Evolutionary conservation across 495 filamentous ascomycete species (phyloP).

Genomic region (Talaromyces adpressus): DNA sequence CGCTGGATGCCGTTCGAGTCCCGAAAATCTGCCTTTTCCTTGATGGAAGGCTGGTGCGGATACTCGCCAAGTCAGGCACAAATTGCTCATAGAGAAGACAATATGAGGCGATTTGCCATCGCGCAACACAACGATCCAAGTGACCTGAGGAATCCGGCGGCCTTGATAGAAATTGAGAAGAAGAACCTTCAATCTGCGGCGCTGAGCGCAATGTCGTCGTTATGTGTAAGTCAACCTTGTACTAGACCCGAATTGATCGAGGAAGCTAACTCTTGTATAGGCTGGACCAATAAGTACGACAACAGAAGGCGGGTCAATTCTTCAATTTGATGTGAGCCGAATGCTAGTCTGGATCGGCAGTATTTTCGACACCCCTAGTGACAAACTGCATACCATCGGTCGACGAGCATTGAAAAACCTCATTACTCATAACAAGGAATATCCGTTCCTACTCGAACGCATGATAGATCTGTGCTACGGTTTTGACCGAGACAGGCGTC

Average conservation of each 20-base stretch:
- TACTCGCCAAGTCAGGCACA: constrained; percentile 87
- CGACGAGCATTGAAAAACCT: constrained; percentile 84
- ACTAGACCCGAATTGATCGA: background rate
- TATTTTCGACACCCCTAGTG: constrained; percentile 84
- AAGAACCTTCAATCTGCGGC: constrained; percentile 83
- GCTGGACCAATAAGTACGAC: constrained; percentile 82
- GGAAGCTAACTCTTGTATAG: constrained; percentile 24
- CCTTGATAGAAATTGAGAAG: constrained; percentile 95
- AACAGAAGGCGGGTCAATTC: constrained; percentile 71
- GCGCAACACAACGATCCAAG: constrained; percentile 56
- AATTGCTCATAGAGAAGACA: constrained; percentile 76
- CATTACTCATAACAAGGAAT: constrained; percentile 81
- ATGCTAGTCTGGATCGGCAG: constrained; percentile 93
- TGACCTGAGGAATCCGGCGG: constrained; percentile 67
- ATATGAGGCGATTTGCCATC: constrained; percentile 75
- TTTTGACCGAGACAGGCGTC: constrained; percentile 8
- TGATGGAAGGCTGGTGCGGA: constrained; percentile 99
- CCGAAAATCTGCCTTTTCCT: constrained; percentile 81
- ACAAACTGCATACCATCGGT: constrained; percentile 88
- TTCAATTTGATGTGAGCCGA: constrained; percentile 85
- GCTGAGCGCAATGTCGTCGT: constrained; percentile 87
- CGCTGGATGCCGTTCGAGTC: constrained; percentile 96
- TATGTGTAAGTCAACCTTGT: constrained; percentile 55
- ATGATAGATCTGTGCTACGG: constrained; percentile 83
- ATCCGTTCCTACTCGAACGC: constrained; percentile 74